Base-by-base conservation (phyloP, 805 yeast genomes). In the Priceomyces carsonii region DNA sequence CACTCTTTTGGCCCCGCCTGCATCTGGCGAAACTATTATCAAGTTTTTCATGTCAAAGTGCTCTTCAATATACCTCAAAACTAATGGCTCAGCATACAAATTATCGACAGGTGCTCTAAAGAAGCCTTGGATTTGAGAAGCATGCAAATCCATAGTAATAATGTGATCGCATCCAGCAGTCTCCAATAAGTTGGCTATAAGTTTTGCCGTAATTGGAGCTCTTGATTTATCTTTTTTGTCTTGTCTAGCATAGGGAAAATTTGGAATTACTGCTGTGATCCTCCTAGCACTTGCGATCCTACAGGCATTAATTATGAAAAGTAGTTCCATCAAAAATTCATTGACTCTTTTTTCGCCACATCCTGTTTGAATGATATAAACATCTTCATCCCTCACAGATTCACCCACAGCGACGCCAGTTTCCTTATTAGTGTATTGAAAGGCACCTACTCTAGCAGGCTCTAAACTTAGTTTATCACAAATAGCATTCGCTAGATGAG, bases 1-100 rank as follows among this genome's bases (percentile, higher is more conserved):
- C n/a, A 86, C 93, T 64, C 95, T 75, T 56, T 85, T 85, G 39
- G 93, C 93, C 44, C 95, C 95, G 57, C 95, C 95, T 6, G 93
- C 95, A 64, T 85, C 95, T 5, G 95, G 95, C 1, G 93, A 85
- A 12, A 85, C 79, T 36, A 85, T 78, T 35, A 85, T 84, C n/a
- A 86, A 77, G 30, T 83, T 75, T 26, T 75, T 61, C 44, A 65
- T 72, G 47, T 74, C 73, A 33, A 79, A 66, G 36, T 75, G 71
- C 45, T 82, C 90, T 41, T 72, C 75, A 32, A 85, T 84, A 53
- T 84, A 85, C 51, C 85, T 71, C 26, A 85, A 80, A 21, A 84
- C 90, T 46, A 81, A 74, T 35, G 93, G 93, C 61, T 85, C 95
- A 15, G 91, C 91, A 52, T 85, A 85, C 48, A 85, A 63, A 56